Percentiles rank a stretch among this genome's conserved stretches.
Evolutionary conservation across 2,329 filamentous ascomycete species (phyloP).

Genomic region (Diplodia seriata): DNA sequence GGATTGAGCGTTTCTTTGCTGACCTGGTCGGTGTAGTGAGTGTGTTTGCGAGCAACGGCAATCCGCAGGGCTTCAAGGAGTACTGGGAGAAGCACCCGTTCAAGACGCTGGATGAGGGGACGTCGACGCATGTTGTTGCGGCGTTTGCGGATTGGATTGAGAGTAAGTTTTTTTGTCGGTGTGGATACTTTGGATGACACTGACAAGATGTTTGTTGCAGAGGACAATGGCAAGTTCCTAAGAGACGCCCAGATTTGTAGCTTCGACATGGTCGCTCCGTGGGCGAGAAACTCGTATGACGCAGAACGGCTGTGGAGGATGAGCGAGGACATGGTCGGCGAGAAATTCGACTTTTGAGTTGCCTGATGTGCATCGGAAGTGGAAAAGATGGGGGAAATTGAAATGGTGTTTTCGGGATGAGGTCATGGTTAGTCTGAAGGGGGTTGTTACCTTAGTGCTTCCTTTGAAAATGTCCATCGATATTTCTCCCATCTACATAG

Average conservation of each 20-base stretch:
- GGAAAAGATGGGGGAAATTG: not conserved
- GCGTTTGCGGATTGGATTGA: slow-evolving; percentile 42
- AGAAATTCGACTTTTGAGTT: slow-evolving; percentile 37
- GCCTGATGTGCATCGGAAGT: not conserved
- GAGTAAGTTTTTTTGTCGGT: slow-evolving; percentile 3
- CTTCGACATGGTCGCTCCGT: slow-evolving; percentile 35
- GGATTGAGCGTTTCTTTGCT: not conserved
- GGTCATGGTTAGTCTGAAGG: not conserved
- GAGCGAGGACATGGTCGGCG: slow-evolving; percentile 43
- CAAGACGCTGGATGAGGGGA: slow-evolving; percentile 42
- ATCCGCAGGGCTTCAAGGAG: slow-evolving; percentile 33
- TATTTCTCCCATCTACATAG: no score
- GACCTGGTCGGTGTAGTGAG: slow-evolving; percentile 33
- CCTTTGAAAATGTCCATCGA: no score
- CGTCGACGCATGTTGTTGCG: slow-evolving; percentile 43
- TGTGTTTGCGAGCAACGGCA: slow-evolving; percentile 38
- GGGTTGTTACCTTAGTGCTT: not conserved
- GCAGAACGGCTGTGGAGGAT: slow-evolving; percentile 44
- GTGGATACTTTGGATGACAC: not conserved
- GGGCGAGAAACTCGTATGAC: slow-evolving; percentile 38
- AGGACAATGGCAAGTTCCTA: slow-evolving; percentile 41
- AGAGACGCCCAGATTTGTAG: slow-evolving; percentile 38
- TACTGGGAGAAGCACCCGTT: slow-evolving; percentile 27
- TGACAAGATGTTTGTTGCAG: not conserved
- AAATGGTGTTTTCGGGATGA: not conserved